phyloP scores from a whole-genome alignment of 371 early-diverging fungal species.

The Fennellomyces sp. region DNA sequence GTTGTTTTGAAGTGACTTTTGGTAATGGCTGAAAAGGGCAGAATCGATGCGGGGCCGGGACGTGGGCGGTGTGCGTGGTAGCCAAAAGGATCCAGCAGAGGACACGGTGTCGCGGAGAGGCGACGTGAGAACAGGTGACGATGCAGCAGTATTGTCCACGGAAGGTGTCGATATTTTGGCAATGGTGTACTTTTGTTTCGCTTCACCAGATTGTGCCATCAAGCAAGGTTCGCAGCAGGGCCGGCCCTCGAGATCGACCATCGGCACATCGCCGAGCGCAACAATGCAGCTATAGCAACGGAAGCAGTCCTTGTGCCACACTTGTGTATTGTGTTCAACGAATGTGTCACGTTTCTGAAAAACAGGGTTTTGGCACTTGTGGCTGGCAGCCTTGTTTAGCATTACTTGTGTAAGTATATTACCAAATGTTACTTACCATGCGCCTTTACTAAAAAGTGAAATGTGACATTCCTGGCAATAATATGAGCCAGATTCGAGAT shows the following conservation, averaged over 20 bases:
- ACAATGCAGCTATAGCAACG: conserved; percentile 40
- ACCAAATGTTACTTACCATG: conserved; percentile 26
- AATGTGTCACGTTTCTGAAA: conserved; percentile 38
- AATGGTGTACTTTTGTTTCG: conserved; percentile 4
- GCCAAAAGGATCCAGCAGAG: conserved; percentile 10
- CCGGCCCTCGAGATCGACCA: conserved; percentile 59
- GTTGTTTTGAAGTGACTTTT: conserved; percentile 11
- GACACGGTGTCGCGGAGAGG: conserved; percentile 12
- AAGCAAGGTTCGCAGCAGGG: conserved; percentile 74
- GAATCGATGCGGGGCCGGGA: conserved; percentile 15
- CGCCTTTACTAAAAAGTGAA: conserved; percentile 30
- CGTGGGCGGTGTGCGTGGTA: conserved; percentile 1
- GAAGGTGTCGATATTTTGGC: background rate
- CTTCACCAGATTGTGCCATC: conserved; percentile 45
- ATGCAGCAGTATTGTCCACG: background rate
- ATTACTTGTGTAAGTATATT: conserved; percentile 16
- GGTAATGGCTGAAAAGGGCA: conserved; percentile 17
- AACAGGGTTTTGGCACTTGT: conserved; percentile 44
- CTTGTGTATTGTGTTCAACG: conserved; percentile 42
- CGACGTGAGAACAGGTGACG: conserved; percentile 12
- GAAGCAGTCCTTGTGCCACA: conserved; percentile 61
- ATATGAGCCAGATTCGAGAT: conserved; percentile 14
- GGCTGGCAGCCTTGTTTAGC: conserved; percentile 28
- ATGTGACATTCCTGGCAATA: conserved; percentile 42
- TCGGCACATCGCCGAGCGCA: conserved; percentile 40